phyloP scores from a whole-genome alignment of 2,329 filamentous ascomycete species.

The Penicillium polonicum region DNA sequence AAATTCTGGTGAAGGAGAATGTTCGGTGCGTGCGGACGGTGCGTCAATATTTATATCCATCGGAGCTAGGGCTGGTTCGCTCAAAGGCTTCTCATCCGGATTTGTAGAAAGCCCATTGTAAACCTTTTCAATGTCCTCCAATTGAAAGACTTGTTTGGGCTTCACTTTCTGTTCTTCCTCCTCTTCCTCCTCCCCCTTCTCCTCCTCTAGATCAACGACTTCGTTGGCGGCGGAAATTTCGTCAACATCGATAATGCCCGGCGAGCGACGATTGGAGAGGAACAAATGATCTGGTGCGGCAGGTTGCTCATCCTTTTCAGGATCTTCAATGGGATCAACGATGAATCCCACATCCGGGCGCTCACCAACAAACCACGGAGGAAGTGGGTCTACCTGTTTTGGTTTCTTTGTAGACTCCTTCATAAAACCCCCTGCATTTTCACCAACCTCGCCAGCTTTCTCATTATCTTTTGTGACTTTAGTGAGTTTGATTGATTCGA shows the following conservation, averaged over 20 bases:
- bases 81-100: not conserved
- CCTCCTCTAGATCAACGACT: conserved; percentile 33
- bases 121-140: not conserved
- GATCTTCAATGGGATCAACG: conserved; percentile 25
- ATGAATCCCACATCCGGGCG: conserved; percentile 35
- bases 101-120: not conserved
- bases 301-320: conserved; percentile 22
- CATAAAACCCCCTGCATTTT: conserved; percentile 65
- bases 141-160: not conserved
- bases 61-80: not conserved
- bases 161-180: not conserved
- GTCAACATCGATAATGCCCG: conserved; percentile 44
- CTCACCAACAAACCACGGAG: conserved; percentile 49
- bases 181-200: conserved; percentile 6
- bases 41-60: not conserved
- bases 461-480: conserved; percentile 48
- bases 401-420: conserved; percentile 42
- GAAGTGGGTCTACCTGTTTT: conserved; percentile 38
- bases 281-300: conserved; percentile 27
- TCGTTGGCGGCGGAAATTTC: conserved; percentile 28
- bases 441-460: conserved; percentile 54
- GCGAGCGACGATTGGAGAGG: conserved; percentile 33
- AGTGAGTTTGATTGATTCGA: conserved; percentile 74
- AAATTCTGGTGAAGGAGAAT: conserved; percentile 51
- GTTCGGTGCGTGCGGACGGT: conserved; percentile 14